A percentile compares a stretch with the other conserved stretches of the same genome.
phyloP scores from a whole-genome alignment of 1,284 basidiomycete genomes.

The Rhodofomes roseus region DNA sequence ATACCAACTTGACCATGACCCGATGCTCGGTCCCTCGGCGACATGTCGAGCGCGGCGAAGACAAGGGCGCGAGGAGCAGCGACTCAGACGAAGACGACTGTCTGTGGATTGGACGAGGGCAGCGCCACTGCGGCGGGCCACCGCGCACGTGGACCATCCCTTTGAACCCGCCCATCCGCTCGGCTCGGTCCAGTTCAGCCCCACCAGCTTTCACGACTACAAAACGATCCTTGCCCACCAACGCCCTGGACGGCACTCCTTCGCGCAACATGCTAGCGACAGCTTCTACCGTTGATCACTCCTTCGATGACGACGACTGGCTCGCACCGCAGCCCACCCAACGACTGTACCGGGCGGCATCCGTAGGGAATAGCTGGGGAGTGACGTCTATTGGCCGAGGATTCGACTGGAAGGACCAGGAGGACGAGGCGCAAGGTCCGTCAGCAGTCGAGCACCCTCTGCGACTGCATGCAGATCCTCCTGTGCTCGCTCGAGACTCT shows the following conservation, averaged over 20 bases:
- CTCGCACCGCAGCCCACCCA: slow-evolving; percentile 35
- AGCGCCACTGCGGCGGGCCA: slow-evolving; percentile 21
- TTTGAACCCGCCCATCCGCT: slow-evolving; percentile 22
- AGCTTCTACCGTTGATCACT: slow-evolving; percentile 48
- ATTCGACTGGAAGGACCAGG: slow-evolving; percentile 64
- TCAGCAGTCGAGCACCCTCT: neutral
- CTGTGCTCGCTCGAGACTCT: slow-evolving; percentile 9
- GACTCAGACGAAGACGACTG: slow-evolving; percentile 27
- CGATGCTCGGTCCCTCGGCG: neutral
- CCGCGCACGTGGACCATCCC: slow-evolving; percentile 20
- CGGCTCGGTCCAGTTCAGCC: slow-evolving; percentile 28
- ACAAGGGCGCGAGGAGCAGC: slow-evolving; percentile 20
- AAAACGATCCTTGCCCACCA: slow-evolving; percentile 13
- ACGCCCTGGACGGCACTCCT: slow-evolving; percentile 14
- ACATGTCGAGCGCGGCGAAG: slow-evolving; percentile 16
- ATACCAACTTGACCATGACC: slow-evolving; percentile 5
- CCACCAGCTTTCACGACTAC: slow-evolving; percentile 26
- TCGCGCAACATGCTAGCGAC: slow-evolving; percentile 50
- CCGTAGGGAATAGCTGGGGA: slow-evolving; percentile 73
- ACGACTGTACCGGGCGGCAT: slow-evolving; percentile 56
- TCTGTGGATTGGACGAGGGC: slow-evolving; percentile 26
- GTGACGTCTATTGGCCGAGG: slow-evolving; percentile 79
- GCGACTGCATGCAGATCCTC: slow-evolving; percentile 15
- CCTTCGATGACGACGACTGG: slow-evolving; percentile 65
- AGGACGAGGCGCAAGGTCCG: slow-evolving; percentile 22